These are phyloP conservation scores for Glaciozyma antarctica DNA, from an alignment of 768 basidiomycete genomes.

Conservation along the genomic window DNA sequence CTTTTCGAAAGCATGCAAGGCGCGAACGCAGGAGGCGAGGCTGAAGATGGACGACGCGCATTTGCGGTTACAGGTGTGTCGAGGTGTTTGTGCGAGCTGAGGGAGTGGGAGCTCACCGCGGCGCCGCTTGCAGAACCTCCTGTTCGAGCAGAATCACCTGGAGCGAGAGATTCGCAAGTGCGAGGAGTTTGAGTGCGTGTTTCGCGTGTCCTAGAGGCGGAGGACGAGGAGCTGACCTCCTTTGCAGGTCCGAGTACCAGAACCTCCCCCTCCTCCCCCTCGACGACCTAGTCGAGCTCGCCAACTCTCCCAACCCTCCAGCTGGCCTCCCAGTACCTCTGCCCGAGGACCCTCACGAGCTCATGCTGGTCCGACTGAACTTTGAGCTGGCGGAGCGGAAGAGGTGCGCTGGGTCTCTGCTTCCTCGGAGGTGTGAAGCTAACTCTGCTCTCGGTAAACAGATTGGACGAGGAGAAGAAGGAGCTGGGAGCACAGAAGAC, in stretches of 20 bases:
- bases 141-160: conserved; percentile 80
- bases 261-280: conserved; percentile 65
- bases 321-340: conserved; percentile 52
- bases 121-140: conserved; percentile 61
- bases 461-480: conserved; percentile 41
- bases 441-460: background rate
- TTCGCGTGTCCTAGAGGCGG: background rate
- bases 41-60: conserved; percentile 86
- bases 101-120: background rate
- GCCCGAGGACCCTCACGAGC: conserved; percentile 57
- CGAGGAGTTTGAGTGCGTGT: conserved; percentile 51
- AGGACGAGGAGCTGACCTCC: conserved; percentile 6
- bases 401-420: conserved; percentile 48
- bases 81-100: background rate
- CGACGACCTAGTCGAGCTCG: conserved; percentile 59
- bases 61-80: conserved; percentile 41
- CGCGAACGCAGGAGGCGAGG: conserved; percentile 61
- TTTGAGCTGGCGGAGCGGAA: conserved; percentile 83
- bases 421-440: background rate
- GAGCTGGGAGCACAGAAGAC: conserved; percentile 64
- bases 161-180: conserved; percentile 89
- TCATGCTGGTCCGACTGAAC: conserved; percentile 76
- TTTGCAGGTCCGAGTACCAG: conserved; percentile 69
- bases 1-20: conserved; percentile 56
- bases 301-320: conserved; percentile 43